These are phyloP conservation scores for Lablab purpureus DNA, from an alignment of 306 rosid genomes.

Conservation along the genomic window DNA sequence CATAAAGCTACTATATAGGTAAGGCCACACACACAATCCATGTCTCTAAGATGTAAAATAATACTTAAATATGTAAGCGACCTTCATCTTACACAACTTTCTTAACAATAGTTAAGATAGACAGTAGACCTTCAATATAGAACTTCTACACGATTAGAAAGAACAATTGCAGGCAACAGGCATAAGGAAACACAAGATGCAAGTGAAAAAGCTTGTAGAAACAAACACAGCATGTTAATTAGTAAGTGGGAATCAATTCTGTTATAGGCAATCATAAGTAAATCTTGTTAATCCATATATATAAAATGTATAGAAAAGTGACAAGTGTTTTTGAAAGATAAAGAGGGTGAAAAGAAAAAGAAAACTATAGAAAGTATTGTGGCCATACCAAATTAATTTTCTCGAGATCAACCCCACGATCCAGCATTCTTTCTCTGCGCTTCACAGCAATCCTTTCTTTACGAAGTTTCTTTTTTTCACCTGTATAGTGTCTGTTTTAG, in stretches of 20 bases:
- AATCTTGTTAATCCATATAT: neutral
- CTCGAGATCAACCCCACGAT: conserved; percentile 81
- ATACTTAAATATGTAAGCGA: neutral
- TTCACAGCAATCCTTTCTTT: conserved; percentile 74
- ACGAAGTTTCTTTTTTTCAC: conserved; percentile 81
- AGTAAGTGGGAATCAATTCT: neutral
- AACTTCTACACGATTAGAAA: conserved; percentile 10
- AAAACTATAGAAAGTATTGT: conserved; percentile 18
- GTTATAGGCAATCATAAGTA: neutral
- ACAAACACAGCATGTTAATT: neutral
- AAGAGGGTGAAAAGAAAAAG: conserved; percentile 8
- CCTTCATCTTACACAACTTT: neutral
- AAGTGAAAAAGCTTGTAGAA: neutral
- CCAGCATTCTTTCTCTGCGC: conserved; percentile 79
- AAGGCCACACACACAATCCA: conserved; percentile 19
- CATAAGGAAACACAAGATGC: neutral
- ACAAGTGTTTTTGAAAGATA: neutral
- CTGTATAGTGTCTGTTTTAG: conserved; percentile 52
- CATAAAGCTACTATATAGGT: neutral
- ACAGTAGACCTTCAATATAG: neutral
- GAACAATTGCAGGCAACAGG: conserved; percentile 22
- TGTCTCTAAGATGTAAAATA: conserved; percentile 16
- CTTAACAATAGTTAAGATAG: neutral
- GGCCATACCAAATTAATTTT: conserved; percentile 70
- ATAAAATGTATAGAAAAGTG: neutral